Conservation (phyloP, 176 grass and related monocot species). For the Aegilops umbellulata region DNA sequence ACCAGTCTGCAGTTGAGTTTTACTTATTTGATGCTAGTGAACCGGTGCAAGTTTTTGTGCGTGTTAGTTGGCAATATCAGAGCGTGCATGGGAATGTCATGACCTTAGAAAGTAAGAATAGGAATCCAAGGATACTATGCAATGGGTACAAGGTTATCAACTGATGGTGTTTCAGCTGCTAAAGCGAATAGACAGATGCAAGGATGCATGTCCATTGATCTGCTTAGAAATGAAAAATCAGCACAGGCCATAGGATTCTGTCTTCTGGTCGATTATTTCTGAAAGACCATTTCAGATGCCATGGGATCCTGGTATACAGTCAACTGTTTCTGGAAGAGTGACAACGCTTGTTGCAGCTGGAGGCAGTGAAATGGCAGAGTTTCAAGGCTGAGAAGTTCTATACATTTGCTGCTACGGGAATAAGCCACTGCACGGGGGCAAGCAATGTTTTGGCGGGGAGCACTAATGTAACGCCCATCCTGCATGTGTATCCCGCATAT, state of each 20-base stretch:
- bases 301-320: not conserved
- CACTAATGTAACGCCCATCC: not conserved
- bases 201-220: not conserved
- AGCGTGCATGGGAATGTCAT: not conserved
- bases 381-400: not conserved
- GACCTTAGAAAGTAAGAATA: not conserved
- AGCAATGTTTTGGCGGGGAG: not conserved
- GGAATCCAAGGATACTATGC: not conserved
- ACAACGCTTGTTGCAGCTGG: not conserved
- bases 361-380: not conserved
- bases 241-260: not conserved
- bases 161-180: not conserved
- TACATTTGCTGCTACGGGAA: not conserved
- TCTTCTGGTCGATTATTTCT: not conserved
- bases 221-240: not conserved
- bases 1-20: not conserved
- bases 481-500: not conserved
- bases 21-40: not conserved
- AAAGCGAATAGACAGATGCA: not conserved
- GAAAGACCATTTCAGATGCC: not conserved
- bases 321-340: not conserved
- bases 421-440: not conserved
- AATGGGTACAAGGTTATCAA: not conserved
- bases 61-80: not conserved
- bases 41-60: not conserved